Conservation (phyloP, 768 basidiomycete genomes). For the Candolleomyces eurysporus region DNA sequence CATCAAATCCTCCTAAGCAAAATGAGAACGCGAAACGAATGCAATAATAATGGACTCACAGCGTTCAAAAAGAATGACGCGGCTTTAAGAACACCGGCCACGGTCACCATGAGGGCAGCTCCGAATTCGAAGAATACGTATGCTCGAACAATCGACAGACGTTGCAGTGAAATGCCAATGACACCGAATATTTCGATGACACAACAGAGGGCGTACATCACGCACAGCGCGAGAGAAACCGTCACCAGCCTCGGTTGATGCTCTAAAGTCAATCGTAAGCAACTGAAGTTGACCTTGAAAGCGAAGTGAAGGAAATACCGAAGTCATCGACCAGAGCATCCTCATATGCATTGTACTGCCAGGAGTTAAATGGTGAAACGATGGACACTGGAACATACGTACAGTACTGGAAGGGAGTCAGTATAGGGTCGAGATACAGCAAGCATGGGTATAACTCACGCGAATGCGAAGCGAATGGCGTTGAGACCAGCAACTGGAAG, state of each 20-base stretch:
- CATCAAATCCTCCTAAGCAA: slow-evolving; percentile 34
- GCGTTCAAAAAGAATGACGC: slow-evolving; percentile 41
- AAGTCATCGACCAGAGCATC: slow-evolving; percentile 33
- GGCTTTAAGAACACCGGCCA: slow-evolving; percentile 33
- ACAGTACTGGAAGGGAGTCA: slow-evolving; percentile 21
- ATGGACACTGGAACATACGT: slow-evolving; percentile 1
- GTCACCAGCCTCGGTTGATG: slow-evolving; percentile 20
- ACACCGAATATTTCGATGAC: slow-evolving; percentile 31
- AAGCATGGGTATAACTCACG: slow-evolving; percentile 24
- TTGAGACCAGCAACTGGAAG: slow-evolving; percentile 37
- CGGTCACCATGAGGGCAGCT: slow-evolving; percentile 33
- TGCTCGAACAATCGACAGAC: slow-evolving; percentile 23
- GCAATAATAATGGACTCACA: slow-evolving; percentile 11
- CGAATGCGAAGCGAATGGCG: slow-evolving; percentile 34
- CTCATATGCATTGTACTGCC: slow-evolving; percentile 32
- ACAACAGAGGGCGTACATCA: slow-evolving; percentile 32
- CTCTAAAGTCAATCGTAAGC: slow-evolving; percentile 4
- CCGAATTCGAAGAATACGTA: slow-evolving; percentile 32
- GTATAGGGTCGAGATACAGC: background rate
- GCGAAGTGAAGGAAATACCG: slow-evolving; percentile 11
- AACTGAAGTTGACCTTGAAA: background rate
- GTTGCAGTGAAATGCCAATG: slow-evolving; percentile 28
- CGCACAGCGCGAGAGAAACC: slow-evolving; percentile 37
- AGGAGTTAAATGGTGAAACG: background rate
- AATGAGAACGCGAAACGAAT: background rate